Base-by-base conservation (phyloP, 2,329 filamentous ascomycete species). In the Pseudocercospora cruenta region DNA sequence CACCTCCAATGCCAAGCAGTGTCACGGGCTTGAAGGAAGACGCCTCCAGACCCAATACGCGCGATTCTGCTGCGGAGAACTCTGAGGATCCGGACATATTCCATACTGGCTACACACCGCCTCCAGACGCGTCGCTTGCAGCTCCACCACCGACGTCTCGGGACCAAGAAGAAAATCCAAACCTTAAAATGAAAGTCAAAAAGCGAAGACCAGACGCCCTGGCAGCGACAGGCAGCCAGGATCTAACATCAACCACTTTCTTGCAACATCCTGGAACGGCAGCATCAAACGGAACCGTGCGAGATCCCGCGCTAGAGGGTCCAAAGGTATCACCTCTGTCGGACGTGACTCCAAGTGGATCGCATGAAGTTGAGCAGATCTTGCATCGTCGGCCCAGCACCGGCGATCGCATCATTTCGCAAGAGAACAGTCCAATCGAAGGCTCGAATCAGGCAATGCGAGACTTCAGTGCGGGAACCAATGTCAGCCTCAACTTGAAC, bases 31-130 rank as follows among this genome's bases (percentile, higher is more conserved):
- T 58, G 55, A 63, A 65, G 54, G 58, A 45, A 58, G 60, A 64
- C 59, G 47, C 62, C 47, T 72, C 76, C 74, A 67, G 73, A 65
- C 66, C 76, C 62, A 24, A 74, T 73, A 71, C 75, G 7, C 60
- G 65, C 47, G 64, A 62, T 49, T 53, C 65, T 57, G 72, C 10
- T 47, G 63, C 60, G 45, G 69, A 72, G 47, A 75, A 77, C 43
- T 77, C 74, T 31, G 79, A 80, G 63, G 78, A 80, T 45, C 78
- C 83, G 43, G 83, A 87, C 69, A 88, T 89, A 1, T 93, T 93
- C 75, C 93, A 91, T 19, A 89, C 90, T 12, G 89, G 90, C 61
- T 93, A 93, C 77, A 89, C 90, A 54, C 90, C 90, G 12, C 88
- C 89, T 68, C 87, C 88, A 45, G 90, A 87, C 75, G 89, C 91